Percentiles rank a stretch among this genome's conserved stretches.
Conservation (phyloP, 768 basidiomycete species). For the Amylocystis lapponica region DNA sequence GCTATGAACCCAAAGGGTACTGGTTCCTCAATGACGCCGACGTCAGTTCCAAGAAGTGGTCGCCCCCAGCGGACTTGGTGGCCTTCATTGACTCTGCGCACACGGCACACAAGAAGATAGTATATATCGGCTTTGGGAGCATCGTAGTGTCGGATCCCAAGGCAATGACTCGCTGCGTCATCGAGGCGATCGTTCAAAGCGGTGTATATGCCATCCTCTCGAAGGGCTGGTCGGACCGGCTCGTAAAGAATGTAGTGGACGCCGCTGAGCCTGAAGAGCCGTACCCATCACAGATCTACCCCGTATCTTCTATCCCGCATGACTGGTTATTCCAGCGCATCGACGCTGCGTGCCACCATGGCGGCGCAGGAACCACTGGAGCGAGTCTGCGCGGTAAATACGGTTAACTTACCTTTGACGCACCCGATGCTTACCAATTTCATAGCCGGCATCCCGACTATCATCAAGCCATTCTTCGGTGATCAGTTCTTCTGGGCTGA, state of each 20-base stretch:
- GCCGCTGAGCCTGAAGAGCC: conserved; percentile 60
- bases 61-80: conserved; percentile 73
- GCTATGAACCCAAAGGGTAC: conserved; percentile 53
- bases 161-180: conserved; percentile 85
- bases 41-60: conserved; percentile 85
- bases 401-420: background rate
- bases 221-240: conserved; percentile 96
- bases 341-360: conserved; percentile 97
- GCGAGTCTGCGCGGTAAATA: conserved; percentile 82
- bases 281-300: conserved; percentile 73
- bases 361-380: conserved; percentile 94
- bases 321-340: conserved; percentile 95
- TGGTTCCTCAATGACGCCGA: conserved; percentile 97
- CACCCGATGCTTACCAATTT: background rate
- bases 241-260: conserved; percentile 55
- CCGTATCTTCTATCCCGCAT: conserved; percentile 83
- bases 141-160: conserved; percentile 95
- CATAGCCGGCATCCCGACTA: conserved; percentile 91
- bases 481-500: conserved; percentile 99
- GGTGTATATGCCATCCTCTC: conserved; percentile 91
- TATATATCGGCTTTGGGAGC: conserved; percentile 97
- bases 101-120: conserved; percentile 74
- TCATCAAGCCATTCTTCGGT: conserved; percentile 97
- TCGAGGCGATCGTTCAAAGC: conserved; percentile 82
- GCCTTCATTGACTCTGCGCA: conserved; percentile 81